Evolutionary conservation across 345 rosid genomes (phyloP).

Genomic region (Clausena lansium): DNA sequence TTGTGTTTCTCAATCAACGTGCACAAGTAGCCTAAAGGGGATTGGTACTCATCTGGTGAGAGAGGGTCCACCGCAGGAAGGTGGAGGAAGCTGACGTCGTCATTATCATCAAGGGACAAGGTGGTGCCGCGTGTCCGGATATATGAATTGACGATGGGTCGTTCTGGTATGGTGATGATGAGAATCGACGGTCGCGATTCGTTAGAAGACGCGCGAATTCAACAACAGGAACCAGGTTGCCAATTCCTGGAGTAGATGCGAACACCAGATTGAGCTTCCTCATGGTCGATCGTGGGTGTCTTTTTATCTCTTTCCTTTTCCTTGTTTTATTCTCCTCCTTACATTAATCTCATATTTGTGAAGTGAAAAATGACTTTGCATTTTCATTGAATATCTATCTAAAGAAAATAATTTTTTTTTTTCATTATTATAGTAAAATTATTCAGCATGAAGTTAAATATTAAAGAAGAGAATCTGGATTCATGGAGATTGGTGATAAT

Average conservation of each 20-base stretch:
- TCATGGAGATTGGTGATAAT: no score
- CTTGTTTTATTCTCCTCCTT: neutral
- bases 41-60: constrained; percentile 22
- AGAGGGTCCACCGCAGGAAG: constrained; percentile 26
- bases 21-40: constrained; percentile 21
- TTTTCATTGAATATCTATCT: neutral
- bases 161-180: constrained; percentile 12
- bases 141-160: constrained; percentile 24
- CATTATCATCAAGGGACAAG: neutral
- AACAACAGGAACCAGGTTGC: constrained; percentile 24
- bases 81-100: constrained; percentile 21
- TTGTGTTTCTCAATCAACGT: constrained; percentile 22
- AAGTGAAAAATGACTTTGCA: neutral
- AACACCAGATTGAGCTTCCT: constrained; percentile 16
- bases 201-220: constrained; percentile 29
- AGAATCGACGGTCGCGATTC: constrained; percentile 18
- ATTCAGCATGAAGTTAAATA: no score
- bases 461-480: no score
- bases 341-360: neutral
- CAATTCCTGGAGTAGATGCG: constrained; percentile 23
- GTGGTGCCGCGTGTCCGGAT: constrained; percentile 12
- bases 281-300: neutral
- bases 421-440: no score
- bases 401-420: no score
- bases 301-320: neutral